Percentiles rank a stretch among this genome's conserved stretches.
Evolutionary conservation across 2,329 filamentous ascomycete genomes (phyloP).

Genomic region (Claviceps monticola): DNA sequence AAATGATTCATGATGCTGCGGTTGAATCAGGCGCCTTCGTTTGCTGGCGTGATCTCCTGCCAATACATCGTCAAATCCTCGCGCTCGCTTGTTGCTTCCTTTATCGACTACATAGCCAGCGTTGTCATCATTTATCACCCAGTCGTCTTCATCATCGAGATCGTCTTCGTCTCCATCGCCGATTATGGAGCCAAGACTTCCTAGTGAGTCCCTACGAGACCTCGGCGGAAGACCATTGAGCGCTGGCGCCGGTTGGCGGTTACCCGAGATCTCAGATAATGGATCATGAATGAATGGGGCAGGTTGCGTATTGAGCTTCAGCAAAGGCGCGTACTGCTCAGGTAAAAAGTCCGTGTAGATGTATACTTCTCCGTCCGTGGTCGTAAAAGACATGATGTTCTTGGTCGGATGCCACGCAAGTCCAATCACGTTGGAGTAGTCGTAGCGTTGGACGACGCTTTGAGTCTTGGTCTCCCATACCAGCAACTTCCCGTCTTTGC

Average conservation of each 20-base stretch:
- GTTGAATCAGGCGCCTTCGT: constrained; percentile 35
- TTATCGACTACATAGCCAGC: constrained; percentile 64
- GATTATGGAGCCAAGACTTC: constrained; percentile 75
- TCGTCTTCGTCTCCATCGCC: constrained; percentile 39
- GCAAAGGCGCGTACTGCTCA: constrained; percentile 39
- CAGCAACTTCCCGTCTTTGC: constrained; percentile 53
- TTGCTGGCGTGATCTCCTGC: constrained; percentile 31
- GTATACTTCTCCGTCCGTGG: constrained; percentile 81
- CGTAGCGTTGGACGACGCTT: constrained; percentile 61
- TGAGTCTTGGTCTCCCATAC: constrained; percentile 89
- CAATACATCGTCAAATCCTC: constrained; percentile 37
- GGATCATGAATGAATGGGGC: constrained; percentile 81
- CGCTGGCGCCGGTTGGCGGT: constrained; percentile 36
- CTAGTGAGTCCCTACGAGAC: constrained; percentile 48
- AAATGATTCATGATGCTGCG: constrained; percentile 69
- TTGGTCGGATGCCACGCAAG: constrained; percentile 82
- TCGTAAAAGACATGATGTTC: constrained; percentile 85
- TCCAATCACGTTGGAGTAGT: constrained; percentile 73
- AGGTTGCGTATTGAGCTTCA: constrained; percentile 50
- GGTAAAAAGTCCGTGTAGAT: constrained; percentile 64
- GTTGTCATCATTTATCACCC: constrained; percentile 89
- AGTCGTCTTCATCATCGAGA: constrained; percentile 56
- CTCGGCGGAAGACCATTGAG: constrained; percentile 38
- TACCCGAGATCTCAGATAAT: constrained; percentile 53
- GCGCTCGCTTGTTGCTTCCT: constrained; percentile 36